Conservation (phyloP, 306 rosid genomes). For the Nissolia schottii region DNA sequence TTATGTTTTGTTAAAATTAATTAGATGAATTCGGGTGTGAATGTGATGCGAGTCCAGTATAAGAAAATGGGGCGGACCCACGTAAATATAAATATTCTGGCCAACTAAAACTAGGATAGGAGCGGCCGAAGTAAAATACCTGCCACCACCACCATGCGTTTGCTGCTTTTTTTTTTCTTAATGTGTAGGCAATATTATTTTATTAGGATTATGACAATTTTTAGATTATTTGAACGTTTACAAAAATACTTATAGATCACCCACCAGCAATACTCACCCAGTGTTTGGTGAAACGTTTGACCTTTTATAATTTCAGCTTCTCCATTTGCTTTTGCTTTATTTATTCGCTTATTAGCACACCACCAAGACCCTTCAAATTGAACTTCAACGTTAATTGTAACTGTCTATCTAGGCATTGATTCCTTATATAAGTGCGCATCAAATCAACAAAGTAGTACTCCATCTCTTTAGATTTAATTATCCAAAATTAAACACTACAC, state of each 20-base stretch:
- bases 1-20: neutral
- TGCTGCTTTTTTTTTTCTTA: too few relatives aligned
- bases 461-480: too few relatives aligned
- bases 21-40: neutral
- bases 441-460: neutral
- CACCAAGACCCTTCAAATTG: neutral
- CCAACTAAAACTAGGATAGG: too few relatives aligned
- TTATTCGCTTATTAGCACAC: neutral
- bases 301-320: neutral
- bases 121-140: neutral
- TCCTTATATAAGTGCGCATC: neutral
- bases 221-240: too few relatives aligned
- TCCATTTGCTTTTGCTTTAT: neutral
- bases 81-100: neutral
- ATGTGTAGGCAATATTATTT: too few relatives aligned
- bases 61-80: neutral
- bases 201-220: too few relatives aligned
- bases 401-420: neutral
- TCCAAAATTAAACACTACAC: too few relatives aligned
- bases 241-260: too few relatives aligned
- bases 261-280: too few relatives aligned
- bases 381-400: neutral
- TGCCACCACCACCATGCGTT: constrained; percentile 5
- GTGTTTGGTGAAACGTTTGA: too few relatives aligned
- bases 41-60: neutral